Evolutionary conservation across 805 yeast species (phyloP), one percentile per base, ranked within the genome.

Genomic region (Sugiyamaella qingdaonensis): DNA sequence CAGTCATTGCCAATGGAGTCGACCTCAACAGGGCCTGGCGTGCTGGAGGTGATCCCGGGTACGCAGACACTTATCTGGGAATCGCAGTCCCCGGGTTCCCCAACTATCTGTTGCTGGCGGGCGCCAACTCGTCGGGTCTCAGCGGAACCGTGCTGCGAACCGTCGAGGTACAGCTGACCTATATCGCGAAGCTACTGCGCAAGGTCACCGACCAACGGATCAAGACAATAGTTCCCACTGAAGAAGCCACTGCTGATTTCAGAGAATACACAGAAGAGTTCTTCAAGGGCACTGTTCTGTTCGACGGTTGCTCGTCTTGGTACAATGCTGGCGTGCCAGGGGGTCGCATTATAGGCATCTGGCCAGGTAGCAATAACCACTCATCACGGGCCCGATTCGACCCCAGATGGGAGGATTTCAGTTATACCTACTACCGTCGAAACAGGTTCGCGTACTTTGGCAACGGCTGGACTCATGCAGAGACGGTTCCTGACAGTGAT

Each of bases 321-420:
- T 53, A 51, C 46, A 53, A 53, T 34, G 54, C 52, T 7, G 54
- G 54, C 4, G 35, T 27, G 10, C 50, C 36, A 7, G 51, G 55
- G 19, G 51, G 55, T 4, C 8, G 37, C 10, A 36, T 53, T 27
- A 19, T 27, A 13, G 56, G 55, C 7, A 35, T 53, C 13, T 53
- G 56, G 56, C 56, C 56, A 10, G 56, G 56, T 3, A 52, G 55
- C 43, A 49, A 49, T 19, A 13, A 35, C 16, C 55, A 52, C 16
- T 50, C 54, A 4, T 24, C 46, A 4, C 16, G 43, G 18, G 54
- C 54, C 9, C n/a, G 51, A 11, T 21, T 47, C 16, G 39, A 52
- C 49, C 55, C 55, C 11, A 21, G 55, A 21, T 52, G 53, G 53
- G 55, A 52, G 29, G 55, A 52, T 47, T 51, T 31, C 34, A 31